Base-by-base conservation (phyloP, 2,329 filamentous ascomycete genomes). In the Trichoderma lentiforme region DNA sequence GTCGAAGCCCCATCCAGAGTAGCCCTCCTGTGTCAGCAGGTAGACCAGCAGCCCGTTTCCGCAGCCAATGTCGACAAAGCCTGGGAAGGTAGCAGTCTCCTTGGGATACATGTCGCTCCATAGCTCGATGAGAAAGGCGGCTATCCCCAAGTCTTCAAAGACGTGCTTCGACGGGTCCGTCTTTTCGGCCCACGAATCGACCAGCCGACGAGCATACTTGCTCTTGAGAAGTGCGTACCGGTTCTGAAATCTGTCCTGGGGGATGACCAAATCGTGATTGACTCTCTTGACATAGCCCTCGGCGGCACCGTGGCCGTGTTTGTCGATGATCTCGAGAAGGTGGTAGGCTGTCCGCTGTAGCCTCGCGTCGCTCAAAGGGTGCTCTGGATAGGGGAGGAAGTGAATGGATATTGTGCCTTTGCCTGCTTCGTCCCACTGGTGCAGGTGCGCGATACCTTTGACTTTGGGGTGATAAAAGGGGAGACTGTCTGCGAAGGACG, bases 51-150 rank as follows among this genome's bases (percentile, higher is more conserved):
- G 85, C 1, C 96, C 96, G 78, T 98, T 99, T 2, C 96, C 96
- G 79, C 96, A 98, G 6, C 95, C 96, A 60, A 99, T 94, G 78
- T 99, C 96, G 24, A 98, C 93, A 77, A 98, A 99, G 0, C 95
- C 95, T 0, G 94, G 93, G 76, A 97, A 98, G 0, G 75, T 73
- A 0, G 62, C 72, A 56, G 15, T 18, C 8, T n/a, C 51, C 7
- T 78, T 79, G 47, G 76, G 78, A 79, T 98, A 98, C 90, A 97
- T 95, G 72, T 92, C 89, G 14, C 84, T 83, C 96, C 96, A 99
- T 2, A 98, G 83, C 83, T 98, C 95, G 30, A 98, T 93, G 66
- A 98, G 84, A 77, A 98, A 99, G 0, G 95, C 93, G 0, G 95
- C 93, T 74, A 99, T 98, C 4, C 90, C 88, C 24, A 99, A 83